Evolutionary conservation across 257 asterid genomes (phyloP).

Genomic region (Phtheirospermum japonicum): DNA sequence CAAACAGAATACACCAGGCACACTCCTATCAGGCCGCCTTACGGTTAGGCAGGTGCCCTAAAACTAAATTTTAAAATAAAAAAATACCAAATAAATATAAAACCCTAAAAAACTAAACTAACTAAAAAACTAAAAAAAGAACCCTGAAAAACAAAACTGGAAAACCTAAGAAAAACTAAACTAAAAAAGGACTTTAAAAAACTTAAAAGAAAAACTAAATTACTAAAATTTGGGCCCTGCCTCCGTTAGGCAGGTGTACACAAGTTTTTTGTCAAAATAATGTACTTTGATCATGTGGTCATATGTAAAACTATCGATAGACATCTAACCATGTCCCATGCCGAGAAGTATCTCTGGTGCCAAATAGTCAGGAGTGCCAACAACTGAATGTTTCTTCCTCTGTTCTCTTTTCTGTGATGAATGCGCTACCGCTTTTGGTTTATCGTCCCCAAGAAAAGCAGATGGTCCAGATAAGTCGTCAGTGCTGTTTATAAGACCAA

Average conservation of each 20-base stretch:
- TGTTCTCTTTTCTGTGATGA: slow-evolving; percentile 65
- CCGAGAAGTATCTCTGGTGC: slow-evolving; percentile 99
- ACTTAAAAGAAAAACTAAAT: too few relatives aligned
- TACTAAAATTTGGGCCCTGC: too few relatives aligned
- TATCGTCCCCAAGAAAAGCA: slow-evolving; percentile 65
- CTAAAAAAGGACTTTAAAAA: too few relatives aligned
- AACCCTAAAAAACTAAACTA: too few relatives aligned
- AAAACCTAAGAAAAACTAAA: too few relatives aligned
- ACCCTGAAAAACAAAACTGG: too few relatives aligned
- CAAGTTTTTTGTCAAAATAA: not conserved
- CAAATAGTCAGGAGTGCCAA: slow-evolving; percentile 98
- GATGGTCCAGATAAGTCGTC: slow-evolving; percentile 94
- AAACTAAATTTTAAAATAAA: too few relatives aligned
- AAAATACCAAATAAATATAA: too few relatives aligned
- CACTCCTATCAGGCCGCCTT: too few relatives aligned
- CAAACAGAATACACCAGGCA: slow-evolving; percentile 16
- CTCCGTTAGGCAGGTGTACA: too few relatives aligned
- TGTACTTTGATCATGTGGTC: slow-evolving; percentile 4
- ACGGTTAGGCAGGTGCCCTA: too few relatives aligned
- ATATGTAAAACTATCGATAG: slow-evolving; percentile 20
- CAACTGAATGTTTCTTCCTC: slow-evolving; percentile 72
- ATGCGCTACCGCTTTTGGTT: slow-evolving; percentile 42
- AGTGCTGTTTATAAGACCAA: slow-evolving; percentile 96
- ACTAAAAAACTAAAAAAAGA: too few relatives aligned
- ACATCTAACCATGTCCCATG: slow-evolving; percentile 84